Conservation (phyloP, 352 stramenopile genomes). For the Elongisporangium anandrum region DNA sequence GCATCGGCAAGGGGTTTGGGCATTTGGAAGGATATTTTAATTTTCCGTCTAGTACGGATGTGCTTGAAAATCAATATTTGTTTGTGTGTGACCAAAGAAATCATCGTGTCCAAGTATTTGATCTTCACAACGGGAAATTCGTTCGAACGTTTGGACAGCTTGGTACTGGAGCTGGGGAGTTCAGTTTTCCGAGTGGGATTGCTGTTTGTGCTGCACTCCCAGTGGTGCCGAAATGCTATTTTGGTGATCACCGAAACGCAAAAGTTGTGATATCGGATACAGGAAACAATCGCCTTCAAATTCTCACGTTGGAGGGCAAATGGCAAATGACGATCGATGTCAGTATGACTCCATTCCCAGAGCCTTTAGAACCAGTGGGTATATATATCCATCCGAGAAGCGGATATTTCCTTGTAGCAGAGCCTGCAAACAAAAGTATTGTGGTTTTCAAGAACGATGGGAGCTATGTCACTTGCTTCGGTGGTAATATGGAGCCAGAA, state of each 20-base stretch:
- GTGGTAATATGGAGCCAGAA: slow-evolving; percentile 33
- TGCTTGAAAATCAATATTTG: slow-evolving; percentile 33
- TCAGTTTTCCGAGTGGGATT: slow-evolving; percentile 42
- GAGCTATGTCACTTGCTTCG: slow-evolving; percentile 40
- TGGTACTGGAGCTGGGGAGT: slow-evolving; percentile 25
- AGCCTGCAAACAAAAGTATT: slow-evolving; percentile 38
- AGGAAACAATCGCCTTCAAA: slow-evolving; percentile 49
- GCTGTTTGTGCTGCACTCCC: slow-evolving; percentile 38
- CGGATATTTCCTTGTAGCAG: slow-evolving; percentile 40
- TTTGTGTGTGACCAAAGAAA: slow-evolving; percentile 68
- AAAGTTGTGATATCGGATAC: slow-evolving; percentile 51
- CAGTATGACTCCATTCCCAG: slow-evolving; percentile 37
- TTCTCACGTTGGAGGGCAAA: slow-evolving; percentile 28
- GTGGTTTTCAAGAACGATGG: slow-evolving; percentile 42
- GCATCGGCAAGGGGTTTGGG: slow-evolving; percentile 50
- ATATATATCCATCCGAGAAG: slow-evolving; percentile 43
- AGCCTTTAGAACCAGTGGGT: slow-evolving; percentile 28
- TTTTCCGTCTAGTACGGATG: slow-evolving; percentile 46
- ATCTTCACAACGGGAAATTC: slow-evolving; percentile 22
- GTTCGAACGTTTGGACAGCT: slow-evolving; percentile 25
- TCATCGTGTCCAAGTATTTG: slow-evolving; percentile 60
- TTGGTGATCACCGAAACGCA: slow-evolving; percentile 37
- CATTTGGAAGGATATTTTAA: slow-evolving; percentile 45
- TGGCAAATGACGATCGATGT: slow-evolving; percentile 28
- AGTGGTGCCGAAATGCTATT: slow-evolving; percentile 31